These are phyloP conservation scores for Leavenworthia alabamica DNA, from an alignment of 345 rosid genomes.

Conservation along the genomic window DNA sequence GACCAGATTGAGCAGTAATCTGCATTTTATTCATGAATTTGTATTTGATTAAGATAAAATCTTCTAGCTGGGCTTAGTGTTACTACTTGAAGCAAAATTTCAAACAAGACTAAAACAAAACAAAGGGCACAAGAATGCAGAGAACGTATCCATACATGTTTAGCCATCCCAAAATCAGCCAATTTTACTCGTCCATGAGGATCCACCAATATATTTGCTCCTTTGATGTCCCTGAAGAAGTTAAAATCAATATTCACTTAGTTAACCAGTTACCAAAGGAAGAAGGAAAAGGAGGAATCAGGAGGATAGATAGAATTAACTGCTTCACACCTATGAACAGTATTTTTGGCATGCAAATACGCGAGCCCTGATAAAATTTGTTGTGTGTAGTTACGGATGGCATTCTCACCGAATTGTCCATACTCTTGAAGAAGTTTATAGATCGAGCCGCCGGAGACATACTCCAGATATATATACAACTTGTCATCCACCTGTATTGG, in stretches of 20 bases:
- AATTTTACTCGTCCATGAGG: slow-evolving; percentile 72
- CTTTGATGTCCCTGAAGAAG: slow-evolving; percentile 66
- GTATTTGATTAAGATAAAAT: slow-evolving; percentile 14
- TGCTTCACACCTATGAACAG: slow-evolving; percentile 63
- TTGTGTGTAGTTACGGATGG: slow-evolving; percentile 67
- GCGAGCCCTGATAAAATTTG: slow-evolving; percentile 77
- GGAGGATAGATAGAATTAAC: neutral
- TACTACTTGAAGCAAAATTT: neutral
- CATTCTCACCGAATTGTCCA: slow-evolving; percentile 62
- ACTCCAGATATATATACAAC: slow-evolving; percentile 73
- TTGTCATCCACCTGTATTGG: slow-evolving; percentile 57
- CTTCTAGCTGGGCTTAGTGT: neutral
- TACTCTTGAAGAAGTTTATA: slow-evolving; percentile 80
- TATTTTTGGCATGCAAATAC: slow-evolving; percentile 61
- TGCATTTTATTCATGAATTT: slow-evolving; percentile 33
- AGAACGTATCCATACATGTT: slow-evolving; percentile 43
- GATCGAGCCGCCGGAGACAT: slow-evolving; percentile 80
- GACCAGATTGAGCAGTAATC: slow-evolving; percentile 76
- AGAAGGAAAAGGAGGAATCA: neutral
- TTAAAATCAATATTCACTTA: neutral
- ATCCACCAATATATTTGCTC: slow-evolving; percentile 79
- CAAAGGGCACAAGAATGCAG: neutral
- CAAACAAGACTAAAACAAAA: too few relatives aligned
- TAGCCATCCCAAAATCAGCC: slow-evolving; percentile 77
- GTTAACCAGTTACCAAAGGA: neutral